A percentile compares a stretch with the other conserved stretches of the same genome.
phyloP scores from a whole-genome alignment of 169 alveolate genomes.

The Toxoplasma gondii region DNA sequence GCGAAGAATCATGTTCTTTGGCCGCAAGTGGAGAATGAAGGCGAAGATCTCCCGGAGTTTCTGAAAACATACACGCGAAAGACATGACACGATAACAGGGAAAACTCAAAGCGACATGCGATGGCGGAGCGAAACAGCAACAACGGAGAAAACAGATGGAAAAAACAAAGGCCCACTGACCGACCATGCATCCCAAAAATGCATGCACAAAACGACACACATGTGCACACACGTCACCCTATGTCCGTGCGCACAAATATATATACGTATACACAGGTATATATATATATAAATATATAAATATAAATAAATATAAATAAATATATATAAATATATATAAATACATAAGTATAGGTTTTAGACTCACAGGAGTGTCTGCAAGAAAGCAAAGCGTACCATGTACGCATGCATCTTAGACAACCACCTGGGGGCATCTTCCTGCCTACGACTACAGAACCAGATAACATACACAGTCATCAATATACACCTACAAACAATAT shows the following conservation, averaged over 20 bases:
- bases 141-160: too few relatives aligned
- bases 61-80: background rate
- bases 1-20: constrained; percentile 25
- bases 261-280: background rate
- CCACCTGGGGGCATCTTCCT: too few relatives aligned
- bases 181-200: too few relatives aligned
- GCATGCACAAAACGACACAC: background rate
- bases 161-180: too few relatives aligned
- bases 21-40: constrained; percentile 54
- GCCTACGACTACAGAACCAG: too few relatives aligned
- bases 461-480: too few relatives aligned
- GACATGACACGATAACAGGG: too few relatives aligned
- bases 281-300: background rate
- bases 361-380: background rate
- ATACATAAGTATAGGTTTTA: background rate
- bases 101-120: too few relatives aligned
- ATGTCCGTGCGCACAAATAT: background rate
- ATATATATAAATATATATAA: background rate
- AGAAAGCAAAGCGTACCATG: background rate
- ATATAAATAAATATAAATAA: background rate
- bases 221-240: too few relatives aligned
- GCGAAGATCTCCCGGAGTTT: background rate
- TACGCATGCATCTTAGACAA: too few relatives aligned
- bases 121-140: too few relatives aligned
- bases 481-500: too few relatives aligned